Evolutionary conservation across 306 rosid genomes (phyloP), one percentile per base, ranked within the genome.

Genomic region (Quercus mongolica): DNA sequence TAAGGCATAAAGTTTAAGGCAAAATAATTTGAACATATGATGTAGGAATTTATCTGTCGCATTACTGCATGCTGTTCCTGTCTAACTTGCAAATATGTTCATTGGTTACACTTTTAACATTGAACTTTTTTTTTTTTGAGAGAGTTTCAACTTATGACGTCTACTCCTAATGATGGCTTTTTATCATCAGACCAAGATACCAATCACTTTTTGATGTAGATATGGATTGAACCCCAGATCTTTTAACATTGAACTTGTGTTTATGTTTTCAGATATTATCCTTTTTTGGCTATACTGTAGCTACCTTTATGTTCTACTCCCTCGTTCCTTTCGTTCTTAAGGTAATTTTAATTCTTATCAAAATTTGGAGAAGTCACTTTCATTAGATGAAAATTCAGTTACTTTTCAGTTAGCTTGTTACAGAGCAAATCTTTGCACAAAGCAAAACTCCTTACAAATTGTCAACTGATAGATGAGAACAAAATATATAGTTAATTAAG

Each of bases 221-320:
- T 6, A 5, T 0, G 6, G 0, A 33, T 33, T 33, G 38, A 33
- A 33, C 0, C 1, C 38, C 6, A 5, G 6, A 33, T 33, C 17
- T 33, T 67, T 6, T 46, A 17, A 65, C 33, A 67, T 21, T 6
- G 51, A 35, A 3, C 12, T 23, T 25, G 8, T 62, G 1, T 61
- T 31, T 31, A 69, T 57, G 30, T 23, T 6, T 76, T 31, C 63
- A 83, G 86, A 76, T 83, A 79, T 38, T 83, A 35, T 81, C 75
- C 74, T 75, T 76, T 71, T 75, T 26, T 51, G 84, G 85, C 71
- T 83, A 73, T 61, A 75, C 63, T 68, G 18, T 86, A 14, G 51
- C 85, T 9, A 85, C 85, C 76, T 69, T 86, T 23, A 67, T 86
- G 83, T 71, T 86, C 56, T 86, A 83, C 79, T 44, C 87, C 10